Percentiles rank a stretch among this genome's conserved stretches.
Conservation (phyloP, 2,329 filamentous ascomycete species). For the Ophiostoma sp. region DNA sequence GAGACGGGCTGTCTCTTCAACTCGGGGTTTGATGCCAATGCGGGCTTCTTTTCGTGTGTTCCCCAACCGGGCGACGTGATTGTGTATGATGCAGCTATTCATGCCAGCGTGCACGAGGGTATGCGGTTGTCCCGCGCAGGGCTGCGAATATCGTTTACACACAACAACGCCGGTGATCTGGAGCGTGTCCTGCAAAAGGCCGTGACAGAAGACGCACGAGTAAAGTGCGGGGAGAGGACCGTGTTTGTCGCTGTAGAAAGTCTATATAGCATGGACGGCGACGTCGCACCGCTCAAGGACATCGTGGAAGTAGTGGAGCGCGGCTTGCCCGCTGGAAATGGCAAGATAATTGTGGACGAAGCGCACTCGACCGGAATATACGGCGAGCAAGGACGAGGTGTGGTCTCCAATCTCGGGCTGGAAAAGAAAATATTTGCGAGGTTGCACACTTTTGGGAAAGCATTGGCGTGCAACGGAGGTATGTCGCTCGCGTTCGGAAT, state of each 20-base stretch:
- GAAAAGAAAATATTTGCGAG: neutral
- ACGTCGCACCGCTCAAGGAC: slow-evolving; percentile 63
- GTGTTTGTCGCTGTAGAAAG: slow-evolving; percentile 70
- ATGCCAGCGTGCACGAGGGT: slow-evolving; percentile 77
- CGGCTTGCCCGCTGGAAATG: slow-evolving; percentile 58
- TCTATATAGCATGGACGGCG: slow-evolving; percentile 83
- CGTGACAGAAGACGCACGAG: slow-evolving; percentile 49
- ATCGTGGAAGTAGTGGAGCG: slow-evolving; percentile 60
- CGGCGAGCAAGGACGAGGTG: neutral
- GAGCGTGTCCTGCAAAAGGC: neutral
- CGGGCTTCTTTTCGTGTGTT: slow-evolving; percentile 60
- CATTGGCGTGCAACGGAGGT: slow-evolving; percentile 4
- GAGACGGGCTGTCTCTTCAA: slow-evolving; percentile 53
- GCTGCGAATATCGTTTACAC: slow-evolving; percentile 48
- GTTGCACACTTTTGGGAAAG: slow-evolving; percentile 3
- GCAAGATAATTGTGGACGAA: slow-evolving; percentile 66
- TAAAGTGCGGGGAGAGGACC: slow-evolving; percentile 44
- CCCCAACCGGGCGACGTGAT: slow-evolving; percentile 63
- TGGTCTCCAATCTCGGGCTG: slow-evolving; percentile 5
- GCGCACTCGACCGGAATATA: slow-evolving; percentile 49
- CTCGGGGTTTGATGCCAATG: slow-evolving; percentile 67
- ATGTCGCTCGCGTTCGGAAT: too few species aligned
- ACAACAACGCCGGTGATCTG: neutral
- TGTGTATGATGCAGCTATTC: slow-evolving; percentile 72
- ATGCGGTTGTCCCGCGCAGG: slow-evolving; percentile 65